Evolutionary conservation across 371 early-diverging fungal species (phyloP).

Genomic region (Mortierella polycephala): DNA sequence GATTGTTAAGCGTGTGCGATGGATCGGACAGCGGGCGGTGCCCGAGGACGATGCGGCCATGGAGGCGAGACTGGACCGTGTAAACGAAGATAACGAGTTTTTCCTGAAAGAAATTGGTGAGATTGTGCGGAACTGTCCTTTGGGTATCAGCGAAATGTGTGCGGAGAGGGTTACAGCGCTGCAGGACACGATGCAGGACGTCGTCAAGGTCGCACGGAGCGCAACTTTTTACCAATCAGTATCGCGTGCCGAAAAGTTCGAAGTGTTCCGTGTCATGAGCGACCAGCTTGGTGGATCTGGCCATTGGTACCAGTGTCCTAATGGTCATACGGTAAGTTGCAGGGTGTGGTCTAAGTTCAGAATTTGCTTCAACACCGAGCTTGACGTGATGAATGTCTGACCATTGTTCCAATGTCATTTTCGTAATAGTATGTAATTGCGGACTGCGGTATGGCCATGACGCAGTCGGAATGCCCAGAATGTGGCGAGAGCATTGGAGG

Average conservation of each 20-base stretch:
- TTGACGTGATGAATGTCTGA: no score
- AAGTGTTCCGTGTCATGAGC: slow-evolving; percentile 55
- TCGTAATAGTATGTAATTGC: not conserved
- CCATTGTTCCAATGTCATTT: no score
- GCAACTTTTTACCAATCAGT: not conserved
- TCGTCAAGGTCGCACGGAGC: slow-evolving; percentile 6
- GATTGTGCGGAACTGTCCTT: slow-evolving; percentile 4
- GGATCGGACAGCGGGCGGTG: slow-evolving; percentile 10
- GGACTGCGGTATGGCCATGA: not conserved
- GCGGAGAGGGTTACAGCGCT: slow-evolving; percentile 2
- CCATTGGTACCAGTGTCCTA: slow-evolving; percentile 58
- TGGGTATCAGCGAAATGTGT: slow-evolving; percentile 5
- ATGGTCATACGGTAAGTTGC: slow-evolving; percentile 31
- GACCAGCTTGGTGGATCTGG: slow-evolving; percentile 49
- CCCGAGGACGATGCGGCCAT: not conserved
- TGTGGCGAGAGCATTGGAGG: not conserved
- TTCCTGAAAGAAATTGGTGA: slow-evolving; percentile 6
- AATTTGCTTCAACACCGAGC: no score
- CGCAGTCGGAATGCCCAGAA: not conserved
- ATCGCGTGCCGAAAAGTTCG: slow-evolving; percentile 35
- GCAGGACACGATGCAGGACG: not conserved
- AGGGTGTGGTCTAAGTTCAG: no score
- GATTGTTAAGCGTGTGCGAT: not conserved
- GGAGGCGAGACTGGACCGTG: not conserved
- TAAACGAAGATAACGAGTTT: not conserved